Base-by-base conservation (phyloP, 2,329 filamentous ascomycete species). In the Aspergillus hiratsukae region DNA sequence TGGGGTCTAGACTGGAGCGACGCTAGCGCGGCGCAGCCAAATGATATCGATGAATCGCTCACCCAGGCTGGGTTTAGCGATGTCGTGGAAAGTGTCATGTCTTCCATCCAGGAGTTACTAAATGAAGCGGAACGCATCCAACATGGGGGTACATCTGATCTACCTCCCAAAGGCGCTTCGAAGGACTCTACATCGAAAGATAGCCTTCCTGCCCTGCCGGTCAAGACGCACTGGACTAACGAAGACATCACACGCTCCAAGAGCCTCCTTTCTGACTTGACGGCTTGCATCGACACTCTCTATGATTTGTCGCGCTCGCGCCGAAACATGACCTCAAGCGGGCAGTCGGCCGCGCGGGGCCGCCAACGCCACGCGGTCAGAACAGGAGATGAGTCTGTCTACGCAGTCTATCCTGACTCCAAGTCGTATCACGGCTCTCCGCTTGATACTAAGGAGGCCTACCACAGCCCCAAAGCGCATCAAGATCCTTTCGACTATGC, bases 1-100 rank as follows among this genome's bases (percentile, higher is more conserved):
- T 87, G 85, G 85, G 85, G 84, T 49, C 72, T 87, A 56, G 83
- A 86, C 67, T 87, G 85, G 85, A 85, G 80, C 69, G 84, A 87
- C 67, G 83, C 81, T 57, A 81, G 78, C 62, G 81, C 80, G 58
- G 78, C 77, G 17, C 74, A 78, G 52, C 78, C 82, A 56, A 82
- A 80, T 62, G 80, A 84, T 69, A 87, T 87, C 63, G 85, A 87
- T 66, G 83, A 84, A 63, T 82, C 81, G 19, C 75, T 87, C 19
- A 83, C 83, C 52, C 79, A 82, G 58, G 84, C 84, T 31, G 84
- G 84, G 19, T 76, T 86, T 58, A 85, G 83, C 48, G 84, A 86
- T 69, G 81, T 84, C 3, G 85, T 87, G 40, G 82, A 81, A 54
- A 85, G 83, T 65, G 83, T 87, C 50, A 80, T 87, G 75, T 80